Evolutionary conservation across 768 basidiomycete species (phyloP), one percentile per base, ranked within the genome.

Genomic region (Rhodocollybia butyracea): DNA sequence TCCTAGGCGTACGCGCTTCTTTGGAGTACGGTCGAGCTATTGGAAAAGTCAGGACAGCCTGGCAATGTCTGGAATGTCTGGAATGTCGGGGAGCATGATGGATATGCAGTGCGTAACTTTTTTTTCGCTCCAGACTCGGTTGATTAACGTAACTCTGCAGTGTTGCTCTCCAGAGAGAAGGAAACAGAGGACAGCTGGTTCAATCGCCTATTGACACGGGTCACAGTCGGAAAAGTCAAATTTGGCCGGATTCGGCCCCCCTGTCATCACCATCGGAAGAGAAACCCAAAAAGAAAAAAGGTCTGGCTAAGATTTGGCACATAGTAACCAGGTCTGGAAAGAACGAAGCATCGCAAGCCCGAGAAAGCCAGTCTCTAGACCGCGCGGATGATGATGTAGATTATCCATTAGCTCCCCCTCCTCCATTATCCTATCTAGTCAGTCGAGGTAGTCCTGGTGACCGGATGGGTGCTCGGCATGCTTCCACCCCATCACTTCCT

Each of bases 371-470:
- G 15, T 74, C 73, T 12, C 54, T 70, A 24, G 80, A 77, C 58
- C 76, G 68, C 38, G 68, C 15, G 57, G 69, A 40, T 64, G 66
- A 64, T 40, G 87, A 90, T 3, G 90, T 93, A 62, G 84, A 89
- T 60, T 68, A 77, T 8, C 94, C 91, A 3, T 75, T 97, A 38
- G 85, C 89, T 2, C 96, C 95, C 1, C 96, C 96, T 2, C 96
- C 96, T 4, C 88, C 93, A 4, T 66, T 98, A 51, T 92, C 92
- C 0, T 95, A 94, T 71, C 80, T 98, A 45, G 92, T 93, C 58
- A 76, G 80, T 55, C 80, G 80, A 39, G 77, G 79, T n/a, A 50
- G n/a, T 36, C 79, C 83, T 41, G 75, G 76, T 30, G 77, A 82
- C 15, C 59, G 73, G 40, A 66, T 68, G 31, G 70, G 73, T 43